Base-by-base conservation (phyloP, 2,329 filamentous ascomycete species). In the Aspergillus floridensis region DNA sequence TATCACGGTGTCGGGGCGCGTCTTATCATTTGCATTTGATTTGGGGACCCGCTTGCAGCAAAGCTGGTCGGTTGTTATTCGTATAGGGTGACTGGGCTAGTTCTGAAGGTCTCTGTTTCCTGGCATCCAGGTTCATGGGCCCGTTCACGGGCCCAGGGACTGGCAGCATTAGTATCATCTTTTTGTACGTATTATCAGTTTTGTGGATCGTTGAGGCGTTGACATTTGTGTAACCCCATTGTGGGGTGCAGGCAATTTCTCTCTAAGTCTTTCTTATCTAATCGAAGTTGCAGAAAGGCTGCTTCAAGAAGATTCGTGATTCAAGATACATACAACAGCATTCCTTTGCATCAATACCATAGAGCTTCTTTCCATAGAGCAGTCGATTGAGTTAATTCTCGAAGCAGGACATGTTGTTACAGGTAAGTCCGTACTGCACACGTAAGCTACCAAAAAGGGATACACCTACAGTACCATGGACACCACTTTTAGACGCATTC, bases 141-240 rank as follows among this genome's bases (percentile, higher is more conserved):
- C 53, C 26, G 26, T 29, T n/a, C 21, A 29, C 22, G 4, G 52
- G 59, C 54, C 35, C 50, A 32, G 57, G 53, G 46, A 46, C 49
- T 55, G 55, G 54, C 53, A 59, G 57, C 50, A 53, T 49, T 59
- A 38, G 29, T 49, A 58, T 51, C 35, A 21, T 48, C 29, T 53
- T 29, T 44, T 29, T 57, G 54, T 49, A 55, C 55, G 47, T 46
- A 31, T 48, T 29, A 26, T 50, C 58, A 55, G 32, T 53, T 22
- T 10, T 55, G 41, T 50, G 16, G 47, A 8, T 32, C 22, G 56
- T 54, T 47, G 26, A 24, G 53, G 53, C 53, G 53, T 44, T 12
- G 51, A n/a, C 38, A 44, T 44, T 19, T 8, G 7, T 51, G 47
- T 51, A 10, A 24, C 46, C 24, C 32, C 32, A 51, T 47, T 59